Base-by-base conservation (phyloP, 495 filamentous ascomycete species). In the Podospora pseudoanserina region DNA sequence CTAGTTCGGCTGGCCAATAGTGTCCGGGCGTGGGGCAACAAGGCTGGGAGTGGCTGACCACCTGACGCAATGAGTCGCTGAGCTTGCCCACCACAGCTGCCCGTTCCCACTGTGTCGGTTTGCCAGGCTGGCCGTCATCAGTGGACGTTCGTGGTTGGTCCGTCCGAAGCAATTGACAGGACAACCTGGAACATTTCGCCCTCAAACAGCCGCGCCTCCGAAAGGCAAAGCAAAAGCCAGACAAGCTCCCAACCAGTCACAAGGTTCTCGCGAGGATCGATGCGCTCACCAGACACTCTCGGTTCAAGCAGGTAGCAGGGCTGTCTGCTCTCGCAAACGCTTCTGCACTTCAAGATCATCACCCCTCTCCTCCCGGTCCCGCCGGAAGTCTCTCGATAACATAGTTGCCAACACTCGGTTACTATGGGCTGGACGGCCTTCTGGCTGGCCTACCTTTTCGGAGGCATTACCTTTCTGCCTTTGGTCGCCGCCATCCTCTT, bases 401-500 rank as follows among this genome's bases (percentile, higher is more conserved):
- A 61, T 18, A 27, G 20, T 44, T 13, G 27, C 62, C 57, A 34
- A 27, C 62, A 15, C 18, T 39, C 44, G 72, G 68, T 69, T 64
- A 92, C 90, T 89, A 89, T 88, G 85, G 83, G 83, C 70, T 85
- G 92, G 83, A 82, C 85, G 68, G 81, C 80, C 68, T 88, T 96
- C 73, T 80, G 95, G 69, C 74, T 90, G 71, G 82, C 89, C 73
- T 98, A 97, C 83, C 70, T 96, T 68, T 78, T 97, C 69, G 96
- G 96, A 77, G 96, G 94, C 74, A 78, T 98, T 72, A 97, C 93
- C 28, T 94, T 99, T 71, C 73, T 97, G 65, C 96, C 95, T 55
- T 80, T 96, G 4, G 60, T 94, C 68, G 68, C 94, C 60, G 77
- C 77, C n/a, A 75, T 86, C 34, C 54, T 93, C 53, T 73, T 95